A percentile compares a stretch with the other conserved stretches of the same genome.
These are phyloP conservation scores for Juncus inflexus DNA, from an alignment of 176 grass and related monocot species.

Conservation along the genomic window DNA sequence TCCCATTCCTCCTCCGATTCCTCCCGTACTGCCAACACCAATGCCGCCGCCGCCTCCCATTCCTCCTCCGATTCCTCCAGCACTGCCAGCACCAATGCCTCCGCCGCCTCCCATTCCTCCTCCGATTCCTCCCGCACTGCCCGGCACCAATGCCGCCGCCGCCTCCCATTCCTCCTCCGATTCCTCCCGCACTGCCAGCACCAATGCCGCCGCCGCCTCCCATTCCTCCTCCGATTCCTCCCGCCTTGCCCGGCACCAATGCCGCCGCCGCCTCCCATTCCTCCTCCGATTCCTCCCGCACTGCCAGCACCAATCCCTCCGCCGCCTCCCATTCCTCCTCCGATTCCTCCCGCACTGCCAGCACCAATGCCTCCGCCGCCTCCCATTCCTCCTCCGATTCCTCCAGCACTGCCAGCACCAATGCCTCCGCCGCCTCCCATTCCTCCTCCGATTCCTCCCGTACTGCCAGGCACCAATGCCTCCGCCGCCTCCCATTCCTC, in stretches of 20 bases:
- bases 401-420: constrained; percentile 10
- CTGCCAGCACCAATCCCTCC: constrained; percentile 4
- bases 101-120: background rate
- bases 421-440: background rate
- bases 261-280: background rate
- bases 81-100: background rate
- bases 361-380: background rate
- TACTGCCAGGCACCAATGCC: constrained; percentile 20
- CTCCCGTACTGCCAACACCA: background rate
- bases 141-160: background rate
- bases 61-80: background rate
- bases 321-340: background rate
- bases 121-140: constrained; percentile 1
- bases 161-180: constrained; percentile 22
- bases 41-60: background rate
- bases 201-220: background rate
- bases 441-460: background rate
- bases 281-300: background rate
- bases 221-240: background rate
- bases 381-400: constrained; percentile 8
- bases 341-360: background rate
- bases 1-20: background rate
- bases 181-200: constrained; percentile 3
- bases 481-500: constrained; percentile 1
- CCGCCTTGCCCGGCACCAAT: background rate